Evolutionary conservation across 441 rosid species (phyloP), one percentile per base, ranked within the genome.

Genomic region (Bocquillonia castaneifolia): DNA sequence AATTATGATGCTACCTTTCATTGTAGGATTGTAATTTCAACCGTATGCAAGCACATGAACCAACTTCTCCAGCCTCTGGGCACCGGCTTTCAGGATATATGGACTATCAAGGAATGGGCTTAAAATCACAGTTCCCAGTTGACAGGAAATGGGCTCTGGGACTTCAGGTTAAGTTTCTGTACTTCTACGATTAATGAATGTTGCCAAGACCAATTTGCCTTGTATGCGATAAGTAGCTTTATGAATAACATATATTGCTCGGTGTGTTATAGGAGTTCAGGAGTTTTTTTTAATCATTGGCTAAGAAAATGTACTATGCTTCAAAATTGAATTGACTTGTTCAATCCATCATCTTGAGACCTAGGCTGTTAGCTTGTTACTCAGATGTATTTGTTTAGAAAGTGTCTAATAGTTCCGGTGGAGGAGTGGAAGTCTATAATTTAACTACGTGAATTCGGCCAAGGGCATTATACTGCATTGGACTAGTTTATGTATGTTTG

Each of bases 81-180:
- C 87, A 77, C 64, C 84, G 90, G 67, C 74, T 75, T 80, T 80
- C 88, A 36, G 84, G 89, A 52, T 83, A 77, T 72, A 72, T 85
- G 77, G 99, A 94, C 72, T 85, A 85, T 70, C 96, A 86, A 59
- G 96, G 90, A 66, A 73, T 75, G 68, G 85, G 84, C 72, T 61
- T 84, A 68, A 87, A 84, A 72, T 75, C 92, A 64, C 91, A 88
- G 76, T 78, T 69, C 70, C 86, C 83, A 10, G 80, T 76, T 37
- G 99, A 94, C 58, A 83, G 93, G 77, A 94, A 92, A 86, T 94
- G 99, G 97, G 93, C 98, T 70, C 96, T 94, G 81, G 99, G 99
- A 64, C 91, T 94, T 64, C 99, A 94, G 98, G 99, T 94, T 40
- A 76, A 73, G 69, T 70, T 57, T 61, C 61, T 61, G 22, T 15